phyloP scores from a whole-genome alignment of 257 asterid genomes.

The Nicotiana tabacum region DNA sequence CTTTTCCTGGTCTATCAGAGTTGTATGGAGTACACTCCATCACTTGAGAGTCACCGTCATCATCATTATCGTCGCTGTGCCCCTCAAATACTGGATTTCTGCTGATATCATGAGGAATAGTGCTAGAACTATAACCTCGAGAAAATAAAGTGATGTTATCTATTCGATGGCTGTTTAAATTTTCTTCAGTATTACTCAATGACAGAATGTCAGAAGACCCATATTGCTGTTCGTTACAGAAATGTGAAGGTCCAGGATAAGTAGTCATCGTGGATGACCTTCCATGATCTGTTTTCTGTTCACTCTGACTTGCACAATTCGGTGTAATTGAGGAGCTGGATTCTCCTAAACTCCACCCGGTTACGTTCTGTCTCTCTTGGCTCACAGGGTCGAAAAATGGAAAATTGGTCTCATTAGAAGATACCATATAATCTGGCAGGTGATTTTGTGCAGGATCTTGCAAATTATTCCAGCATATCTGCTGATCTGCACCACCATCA shows the following conservation, averaged over 20 bases:
- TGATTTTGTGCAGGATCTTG: slow-evolving; percentile 44
- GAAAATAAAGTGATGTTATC: background rate
- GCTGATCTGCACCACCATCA: slow-evolving; percentile 58
- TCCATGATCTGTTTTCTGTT: slow-evolving; percentile 38
- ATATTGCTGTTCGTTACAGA: slow-evolving; percentile 2
- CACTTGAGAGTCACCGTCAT: slow-evolving; percentile 51
- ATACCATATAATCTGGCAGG: slow-evolving; percentile 40
- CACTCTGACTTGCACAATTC: slow-evolving; percentile 31
- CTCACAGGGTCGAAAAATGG: slow-evolving; percentile 30
- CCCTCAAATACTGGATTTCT: slow-evolving; percentile 12
- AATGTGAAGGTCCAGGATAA: background rate
- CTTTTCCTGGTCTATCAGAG: slow-evolving; percentile 38
- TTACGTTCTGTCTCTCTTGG: slow-evolving; percentile 30
- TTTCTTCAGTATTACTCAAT: slow-evolving; percentile 1
- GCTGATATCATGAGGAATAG: slow-evolving; percentile 8
- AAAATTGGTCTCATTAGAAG: slow-evolving; percentile 32
- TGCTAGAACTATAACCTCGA: slow-evolving; percentile 12
- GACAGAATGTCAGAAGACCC: slow-evolving; percentile 11
- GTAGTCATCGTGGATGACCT: slow-evolving; percentile 30
- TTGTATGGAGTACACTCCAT: slow-evolving; percentile 38
- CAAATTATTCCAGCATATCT: slow-evolving; percentile 54
- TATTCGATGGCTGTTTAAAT: background rate
- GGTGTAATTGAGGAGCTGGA: slow-evolving; percentile 49
- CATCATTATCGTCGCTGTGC: slow-evolving; percentile 8
- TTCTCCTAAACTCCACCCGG: slow-evolving; percentile 67